A percentile compares a stretch with the other conserved stretches of the same genome.
These are phyloP conservation scores for Verticillium longisporum DNA, from an alignment of 2,329 filamentous ascomycete genomes.

Conservation along the genomic window DNA sequence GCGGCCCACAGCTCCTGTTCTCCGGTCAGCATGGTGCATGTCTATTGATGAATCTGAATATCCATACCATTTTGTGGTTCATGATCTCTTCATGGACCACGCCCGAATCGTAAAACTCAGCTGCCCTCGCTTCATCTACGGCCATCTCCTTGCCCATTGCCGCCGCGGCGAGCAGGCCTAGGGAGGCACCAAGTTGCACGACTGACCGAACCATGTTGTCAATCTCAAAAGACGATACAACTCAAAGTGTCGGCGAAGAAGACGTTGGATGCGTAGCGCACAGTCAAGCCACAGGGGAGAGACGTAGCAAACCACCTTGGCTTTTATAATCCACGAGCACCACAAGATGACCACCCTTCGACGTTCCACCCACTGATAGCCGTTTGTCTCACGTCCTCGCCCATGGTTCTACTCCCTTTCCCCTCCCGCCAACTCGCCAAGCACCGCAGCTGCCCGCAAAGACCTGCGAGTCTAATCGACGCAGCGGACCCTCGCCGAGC, in stretches of 20 bases:
- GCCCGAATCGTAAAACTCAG: conserved; percentile 11
- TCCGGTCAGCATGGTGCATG: neutral
- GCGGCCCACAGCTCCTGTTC: neutral
- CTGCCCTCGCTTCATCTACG: conserved; percentile 8
- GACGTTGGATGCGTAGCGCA: neutral
- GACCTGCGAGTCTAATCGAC: neutral
- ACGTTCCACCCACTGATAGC: no score
- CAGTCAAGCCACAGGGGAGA: neutral
- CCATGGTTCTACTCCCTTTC: neutral
- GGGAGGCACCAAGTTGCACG: neutral
- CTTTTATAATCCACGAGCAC: no score
- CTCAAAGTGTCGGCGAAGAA: no score
- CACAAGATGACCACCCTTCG: no score
- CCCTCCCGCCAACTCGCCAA: neutral
- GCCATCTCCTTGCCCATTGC: conserved; percentile 10
- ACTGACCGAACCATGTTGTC: neutral
- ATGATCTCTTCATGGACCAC: conserved; percentile 12
- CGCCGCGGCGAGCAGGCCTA: neutral
- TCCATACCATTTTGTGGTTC: conserved; percentile 1
- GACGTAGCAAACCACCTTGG: no score
- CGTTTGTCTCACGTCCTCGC: neutral
- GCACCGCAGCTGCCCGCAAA: neutral
- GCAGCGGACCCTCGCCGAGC: neutral
- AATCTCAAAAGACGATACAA: neutral
- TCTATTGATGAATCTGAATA: neutral